phyloP scores from a whole-genome alignment of 306 rosid species.

The Medicago lupulina region DNA sequence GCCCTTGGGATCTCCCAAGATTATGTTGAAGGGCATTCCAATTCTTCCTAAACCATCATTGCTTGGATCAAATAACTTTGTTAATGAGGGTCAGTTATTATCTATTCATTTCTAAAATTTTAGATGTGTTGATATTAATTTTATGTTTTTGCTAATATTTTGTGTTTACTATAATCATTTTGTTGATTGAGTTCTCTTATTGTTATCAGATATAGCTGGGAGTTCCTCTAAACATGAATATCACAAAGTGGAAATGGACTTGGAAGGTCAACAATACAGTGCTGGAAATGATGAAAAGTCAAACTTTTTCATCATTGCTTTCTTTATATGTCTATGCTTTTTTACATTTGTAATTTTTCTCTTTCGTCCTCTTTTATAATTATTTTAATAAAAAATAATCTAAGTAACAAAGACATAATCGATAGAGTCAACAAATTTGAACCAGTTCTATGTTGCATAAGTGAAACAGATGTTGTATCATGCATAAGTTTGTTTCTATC shows the following conservation, averaged over 20 bases:
- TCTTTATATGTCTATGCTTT: background rate
- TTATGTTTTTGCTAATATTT: slow-evolving; percentile 15
- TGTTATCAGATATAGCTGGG: slow-evolving; percentile 35
- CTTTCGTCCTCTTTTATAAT: background rate
- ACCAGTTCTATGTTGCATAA: background rate
- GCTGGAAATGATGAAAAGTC: background rate
- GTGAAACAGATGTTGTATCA: background rate
- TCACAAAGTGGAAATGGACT: slow-evolving; percentile 12
- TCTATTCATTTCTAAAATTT: slow-evolving; percentile 24
- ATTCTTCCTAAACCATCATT: too few species aligned
- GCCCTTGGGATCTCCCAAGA: slow-evolving; percentile 41
- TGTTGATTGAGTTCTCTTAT: slow-evolving; percentile 26
- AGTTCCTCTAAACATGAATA: slow-evolving; percentile 39
- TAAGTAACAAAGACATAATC: background rate
- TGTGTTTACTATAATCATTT: background rate
- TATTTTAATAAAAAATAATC: background rate
- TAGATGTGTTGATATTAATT: background rate
- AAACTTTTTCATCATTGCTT: background rate
- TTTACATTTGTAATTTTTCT: background rate
- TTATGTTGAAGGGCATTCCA: background rate
- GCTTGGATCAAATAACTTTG: too few species aligned
- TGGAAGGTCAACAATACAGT: background rate
- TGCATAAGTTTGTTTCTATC: background rate
- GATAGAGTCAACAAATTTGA: background rate
- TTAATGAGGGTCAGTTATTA: slow-evolving; percentile 49